These are phyloP conservation scores for Cystobasidium ongulense DNA, from an alignment of 768 basidiomycete genomes.

Conservation along the genomic window DNA sequence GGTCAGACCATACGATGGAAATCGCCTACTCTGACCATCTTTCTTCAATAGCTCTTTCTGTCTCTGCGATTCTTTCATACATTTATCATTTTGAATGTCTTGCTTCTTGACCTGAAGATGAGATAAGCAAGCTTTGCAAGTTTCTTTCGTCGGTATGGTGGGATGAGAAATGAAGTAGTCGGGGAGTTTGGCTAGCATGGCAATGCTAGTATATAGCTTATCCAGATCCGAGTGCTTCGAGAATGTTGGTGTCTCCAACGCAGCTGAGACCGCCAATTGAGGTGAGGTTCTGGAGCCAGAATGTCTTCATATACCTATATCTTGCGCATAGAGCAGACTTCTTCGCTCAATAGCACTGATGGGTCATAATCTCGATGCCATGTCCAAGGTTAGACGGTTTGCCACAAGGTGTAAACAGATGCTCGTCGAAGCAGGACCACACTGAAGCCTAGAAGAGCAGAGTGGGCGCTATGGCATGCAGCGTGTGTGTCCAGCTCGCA, in stretches of 20 bases:
- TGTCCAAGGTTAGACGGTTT: not conserved
- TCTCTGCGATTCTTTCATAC: not conserved
- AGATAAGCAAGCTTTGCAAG: not conserved
- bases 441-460: too few relatives aligned
- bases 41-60: not conserved
- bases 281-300: too few relatives aligned
- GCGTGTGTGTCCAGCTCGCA: not conserved
- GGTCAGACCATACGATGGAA: too few relatives aligned
- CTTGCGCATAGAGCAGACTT: not conserved
- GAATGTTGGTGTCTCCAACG: too few relatives aligned
- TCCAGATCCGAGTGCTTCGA: too few relatives aligned
- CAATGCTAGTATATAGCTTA: not conserved
- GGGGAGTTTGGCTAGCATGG: not conserved
- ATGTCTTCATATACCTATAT: too few relatives aligned
- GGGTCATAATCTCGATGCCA: not conserved
- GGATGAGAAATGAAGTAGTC: not conserved
- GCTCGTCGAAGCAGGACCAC: too few relatives aligned
- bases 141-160: not conserved
- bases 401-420: not conserved
- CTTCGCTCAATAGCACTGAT: not conserved
- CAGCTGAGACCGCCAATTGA: too few relatives aligned
- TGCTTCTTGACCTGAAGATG: not conserved
- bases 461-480: too few relatives aligned
- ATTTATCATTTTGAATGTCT: not conserved
- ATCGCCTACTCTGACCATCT: constrained; percentile 10